Conservation (phyloP, 2,329 filamentous ascomycete species). For the Sporothrix globosa region DNA sequence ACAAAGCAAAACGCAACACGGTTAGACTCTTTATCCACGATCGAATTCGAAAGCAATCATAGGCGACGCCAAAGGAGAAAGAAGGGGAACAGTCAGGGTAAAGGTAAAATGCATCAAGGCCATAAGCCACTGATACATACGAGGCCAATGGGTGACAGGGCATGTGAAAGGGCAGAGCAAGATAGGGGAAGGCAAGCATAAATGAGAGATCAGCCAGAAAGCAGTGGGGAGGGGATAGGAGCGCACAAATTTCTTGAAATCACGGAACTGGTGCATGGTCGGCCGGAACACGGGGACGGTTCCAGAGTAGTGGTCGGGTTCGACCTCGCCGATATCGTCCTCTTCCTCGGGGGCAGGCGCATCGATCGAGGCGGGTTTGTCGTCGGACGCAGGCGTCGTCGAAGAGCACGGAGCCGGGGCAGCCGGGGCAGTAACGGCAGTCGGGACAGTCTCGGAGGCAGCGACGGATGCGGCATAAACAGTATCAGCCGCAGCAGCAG, state of each 20-base stretch:
- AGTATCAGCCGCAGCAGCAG: slow-evolving; percentile 18
- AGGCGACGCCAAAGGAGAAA: too few relatives aligned
- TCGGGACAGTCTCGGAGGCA: background rate
- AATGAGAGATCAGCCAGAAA: slow-evolving; percentile 7
- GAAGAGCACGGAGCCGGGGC: slow-evolving; percentile 21
- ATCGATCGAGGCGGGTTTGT: slow-evolving; percentile 8
- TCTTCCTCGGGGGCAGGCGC: slow-evolving; percentile 28
- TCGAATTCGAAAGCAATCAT: background rate
- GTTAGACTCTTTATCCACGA: slow-evolving; percentile 14
- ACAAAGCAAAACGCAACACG: slow-evolving; percentile 37
- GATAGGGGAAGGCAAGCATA: slow-evolving; percentile 1
- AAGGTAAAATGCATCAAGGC: background rate
- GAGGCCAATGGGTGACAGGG: background rate
- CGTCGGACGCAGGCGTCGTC: slow-evolving; percentile 31
- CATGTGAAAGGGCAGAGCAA: background rate
- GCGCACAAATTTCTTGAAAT: slow-evolving; percentile 87
- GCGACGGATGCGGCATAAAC: slow-evolving; percentile 19
- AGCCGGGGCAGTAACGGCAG: background rate
- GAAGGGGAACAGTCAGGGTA: too few relatives aligned
- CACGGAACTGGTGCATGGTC: slow-evolving; percentile 90
- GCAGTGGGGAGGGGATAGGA: slow-evolving; percentile 9
- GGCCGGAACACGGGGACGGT: slow-evolving; percentile 93
- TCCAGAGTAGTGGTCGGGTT: slow-evolving; percentile 87
- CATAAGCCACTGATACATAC: background rate
- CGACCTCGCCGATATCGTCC: slow-evolving; percentile 72